These are phyloP conservation scores for Parmelia sp. DNA, from an alignment of 495 filamentous ascomycete genomes.

Conservation along the genomic window DNA sequence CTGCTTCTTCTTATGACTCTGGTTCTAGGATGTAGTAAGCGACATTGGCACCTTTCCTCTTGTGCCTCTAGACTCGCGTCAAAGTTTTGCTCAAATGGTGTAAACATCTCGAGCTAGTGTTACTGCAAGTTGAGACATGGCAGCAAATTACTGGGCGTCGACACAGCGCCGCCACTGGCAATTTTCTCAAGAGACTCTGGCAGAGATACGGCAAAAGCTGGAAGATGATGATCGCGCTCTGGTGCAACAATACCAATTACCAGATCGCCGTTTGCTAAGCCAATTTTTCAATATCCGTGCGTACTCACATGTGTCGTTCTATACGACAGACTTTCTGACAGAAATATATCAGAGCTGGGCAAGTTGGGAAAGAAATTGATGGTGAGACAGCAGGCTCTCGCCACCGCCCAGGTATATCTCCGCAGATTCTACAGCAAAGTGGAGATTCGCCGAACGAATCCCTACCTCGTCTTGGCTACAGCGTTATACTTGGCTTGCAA, in stretches of 20 bases:
- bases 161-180: constrained; percentile 87
- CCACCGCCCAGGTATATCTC: constrained; percentile 90
- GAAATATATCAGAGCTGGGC: constrained; percentile 56
- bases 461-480: constrained; percentile 83
- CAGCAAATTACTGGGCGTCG: constrained; percentile 94
- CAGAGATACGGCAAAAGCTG: constrained; percentile 62
- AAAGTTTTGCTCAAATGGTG: background rate
- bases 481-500: constrained; percentile 95
- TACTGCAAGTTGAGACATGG: constrained; percentile 50
- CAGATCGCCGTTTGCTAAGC: constrained; percentile 72
- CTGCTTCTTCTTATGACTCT: too few species aligned
- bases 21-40: background rate
- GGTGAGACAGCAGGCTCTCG: constrained; percentile 83
- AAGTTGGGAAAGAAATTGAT: constrained; percentile 71
- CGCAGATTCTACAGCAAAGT: constrained; percentile 90
- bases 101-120: background rate
- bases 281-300: constrained; percentile 89
- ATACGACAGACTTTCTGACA: constrained; percentile 7
- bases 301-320: constrained; percentile 25
- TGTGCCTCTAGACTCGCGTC: background rate
- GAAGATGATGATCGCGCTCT: constrained; percentile 64
- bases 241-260: constrained; percentile 72
- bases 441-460: constrained; percentile 87
- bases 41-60: background rate
- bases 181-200: constrained; percentile 73